Conservation (phyloP, 2,329 filamentous ascomycete species). For the Conoideocrella luteorostrata region DNA sequence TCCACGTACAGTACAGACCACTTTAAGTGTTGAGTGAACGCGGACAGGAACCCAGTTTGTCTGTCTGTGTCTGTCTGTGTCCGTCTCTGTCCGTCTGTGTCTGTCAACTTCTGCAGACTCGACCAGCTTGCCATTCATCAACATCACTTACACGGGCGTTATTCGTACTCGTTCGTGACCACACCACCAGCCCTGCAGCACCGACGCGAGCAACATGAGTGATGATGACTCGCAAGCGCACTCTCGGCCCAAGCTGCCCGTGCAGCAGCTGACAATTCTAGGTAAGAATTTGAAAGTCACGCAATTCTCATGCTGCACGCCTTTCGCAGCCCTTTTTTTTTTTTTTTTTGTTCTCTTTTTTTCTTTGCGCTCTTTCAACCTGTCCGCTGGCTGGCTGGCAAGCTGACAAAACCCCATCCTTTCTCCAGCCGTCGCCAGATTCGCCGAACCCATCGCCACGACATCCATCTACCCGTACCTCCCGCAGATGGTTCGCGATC, state of each 20-base stretch:
- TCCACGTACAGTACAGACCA: too few species aligned
- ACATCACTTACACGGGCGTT: too few species aligned
- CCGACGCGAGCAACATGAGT: constrained; percentile 9
- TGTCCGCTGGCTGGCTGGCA: too few species aligned
- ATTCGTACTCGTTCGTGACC: too few species aligned
- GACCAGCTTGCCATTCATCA: too few species aligned
- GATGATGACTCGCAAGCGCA: constrained; percentile 2
- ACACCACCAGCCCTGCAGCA: too few species aligned
- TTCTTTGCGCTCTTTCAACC: not conserved
- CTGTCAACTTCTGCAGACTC: too few species aligned
- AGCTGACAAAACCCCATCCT: not conserved
- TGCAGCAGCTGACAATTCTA: constrained; percentile 70
- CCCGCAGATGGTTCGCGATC: constrained; percentile 78
- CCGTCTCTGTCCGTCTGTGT: too few species aligned
- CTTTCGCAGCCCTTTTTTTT: not conserved
- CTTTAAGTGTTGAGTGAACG: too few species aligned
- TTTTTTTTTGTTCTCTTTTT: not conserved
- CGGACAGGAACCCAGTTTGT: too few species aligned
- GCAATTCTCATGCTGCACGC: too few species aligned
- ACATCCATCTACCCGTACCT: constrained; percentile 66
- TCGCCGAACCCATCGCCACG: constrained; percentile 67
- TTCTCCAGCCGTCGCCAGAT: constrained; percentile 62
- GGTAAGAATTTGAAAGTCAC: constrained; percentile 42
- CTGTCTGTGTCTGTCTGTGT: too few species aligned
- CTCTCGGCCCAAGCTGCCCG: constrained; percentile 57